phyloP scores from a whole-genome alignment of 768 basidiomycete genomes.

The Pisolithus orientalis region DNA sequence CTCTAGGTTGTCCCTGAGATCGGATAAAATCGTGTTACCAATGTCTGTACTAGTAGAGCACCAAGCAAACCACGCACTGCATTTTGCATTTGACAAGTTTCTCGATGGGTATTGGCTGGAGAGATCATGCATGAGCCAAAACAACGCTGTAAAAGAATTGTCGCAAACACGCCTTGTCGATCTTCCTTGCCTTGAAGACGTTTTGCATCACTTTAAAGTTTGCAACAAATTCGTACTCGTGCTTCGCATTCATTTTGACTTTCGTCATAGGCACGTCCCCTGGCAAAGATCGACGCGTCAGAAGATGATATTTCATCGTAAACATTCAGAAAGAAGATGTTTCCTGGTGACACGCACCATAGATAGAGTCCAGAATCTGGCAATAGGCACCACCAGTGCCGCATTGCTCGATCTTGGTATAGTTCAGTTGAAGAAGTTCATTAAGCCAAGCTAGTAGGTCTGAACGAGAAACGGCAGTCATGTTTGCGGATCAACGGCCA shows the following conservation, averaged over 20 bases:
- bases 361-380: constrained; percentile 93
- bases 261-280: constrained; percentile 86
- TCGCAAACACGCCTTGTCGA: constrained; percentile 71
- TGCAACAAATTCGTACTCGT: constrained; percentile 90
- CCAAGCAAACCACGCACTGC: constrained; percentile 60
- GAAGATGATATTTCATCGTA: constrained; percentile 4
- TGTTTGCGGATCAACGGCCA: constrained; percentile 15
- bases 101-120: constrained; percentile 91
- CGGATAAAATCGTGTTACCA: constrained; percentile 9
- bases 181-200: constrained; percentile 83
- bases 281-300: constrained; percentile 26
- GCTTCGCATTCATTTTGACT: constrained; percentile 95
- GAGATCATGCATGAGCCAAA: constrained; percentile 4
- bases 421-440: constrained; percentile 83
- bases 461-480: constrained; percentile 67
- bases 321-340: constrained; percentile 14
- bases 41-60: background rate
- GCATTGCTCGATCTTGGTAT: constrained; percentile 90
- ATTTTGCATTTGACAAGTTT: constrained; percentile 96
- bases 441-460: constrained; percentile 94
- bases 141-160: background rate
- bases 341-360: constrained; percentile 46
- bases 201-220: constrained; percentile 97
- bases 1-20: constrained; percentile 86
- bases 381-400: constrained; percentile 91